A percentile compares a stretch with the other conserved stretches of the same genome.
phyloP scores from a whole-genome alignment of 176 grass and related monocot genomes.

The Oryza meyeriana region DNA sequence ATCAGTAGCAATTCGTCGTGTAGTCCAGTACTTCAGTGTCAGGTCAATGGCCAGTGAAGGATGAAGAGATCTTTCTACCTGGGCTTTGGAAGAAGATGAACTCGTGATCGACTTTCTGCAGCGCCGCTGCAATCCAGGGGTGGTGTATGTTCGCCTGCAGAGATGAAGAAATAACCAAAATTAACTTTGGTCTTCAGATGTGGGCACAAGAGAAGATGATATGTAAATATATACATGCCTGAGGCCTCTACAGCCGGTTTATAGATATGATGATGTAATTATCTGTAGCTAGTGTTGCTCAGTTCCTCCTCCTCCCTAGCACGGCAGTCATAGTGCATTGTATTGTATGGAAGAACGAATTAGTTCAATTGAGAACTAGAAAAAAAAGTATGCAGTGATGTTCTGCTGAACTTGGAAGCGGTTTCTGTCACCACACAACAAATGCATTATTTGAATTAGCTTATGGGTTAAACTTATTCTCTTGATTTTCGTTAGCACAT shows the following conservation, averaged over 20 bases:
- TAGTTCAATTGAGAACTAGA: neutral
- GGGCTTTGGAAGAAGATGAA: neutral
- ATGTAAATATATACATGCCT: slow-evolving; percentile 47
- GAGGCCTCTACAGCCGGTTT: slow-evolving; percentile 11
- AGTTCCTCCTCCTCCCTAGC: neutral
- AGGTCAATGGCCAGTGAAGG: slow-evolving; percentile 5
- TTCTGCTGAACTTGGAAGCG: neutral
- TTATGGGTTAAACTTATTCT: too few relatives aligned
- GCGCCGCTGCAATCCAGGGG: neutral
- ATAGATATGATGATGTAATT: slow-evolving; percentile 34
- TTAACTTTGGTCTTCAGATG: slow-evolving; percentile 1
- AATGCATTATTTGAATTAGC: too few relatives aligned
- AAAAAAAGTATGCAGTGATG: neutral
- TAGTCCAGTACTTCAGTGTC: slow-evolving; percentile 17
- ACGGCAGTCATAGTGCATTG: neutral
- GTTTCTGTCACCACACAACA: too few relatives aligned
- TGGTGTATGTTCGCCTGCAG: slow-evolving; percentile 13
- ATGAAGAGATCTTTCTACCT: slow-evolving; percentile 27
- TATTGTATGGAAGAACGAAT: slow-evolving; percentile 18
- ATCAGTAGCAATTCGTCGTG: slow-evolving; percentile 34
- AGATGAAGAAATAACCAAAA: slow-evolving; percentile 30
- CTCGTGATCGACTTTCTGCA: neutral
- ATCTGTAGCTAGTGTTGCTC: slow-evolving; percentile 24
- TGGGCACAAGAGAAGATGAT: neutral
- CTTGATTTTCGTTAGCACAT: too few relatives aligned